These are phyloP conservation scores for Podaxis carcinomalis DNA, from an alignment of 768 basidiomycete genomes.

Conservation along the genomic window DNA sequence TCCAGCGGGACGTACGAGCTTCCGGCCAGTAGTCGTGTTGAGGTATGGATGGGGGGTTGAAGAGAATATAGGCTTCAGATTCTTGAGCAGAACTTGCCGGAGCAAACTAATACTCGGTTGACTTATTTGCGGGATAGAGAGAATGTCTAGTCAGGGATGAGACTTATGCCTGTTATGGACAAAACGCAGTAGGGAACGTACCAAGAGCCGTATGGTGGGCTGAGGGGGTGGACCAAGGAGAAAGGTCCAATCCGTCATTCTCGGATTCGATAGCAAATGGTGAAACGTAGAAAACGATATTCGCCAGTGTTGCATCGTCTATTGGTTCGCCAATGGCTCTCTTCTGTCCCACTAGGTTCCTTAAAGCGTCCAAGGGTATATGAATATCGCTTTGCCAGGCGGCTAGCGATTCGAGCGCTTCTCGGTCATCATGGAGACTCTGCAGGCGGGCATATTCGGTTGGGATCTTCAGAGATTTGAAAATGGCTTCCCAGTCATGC, in stretches of 20 bases:
- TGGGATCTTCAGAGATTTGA: not conserved
- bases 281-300: constrained; percentile 2
- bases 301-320: not conserved
- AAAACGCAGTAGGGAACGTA: not conserved
- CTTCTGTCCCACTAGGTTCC: not conserved
- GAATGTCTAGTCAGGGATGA: constrained; percentile 1
- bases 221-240: not conserved
- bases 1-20: constrained; percentile 56
- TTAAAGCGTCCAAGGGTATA: not conserved
- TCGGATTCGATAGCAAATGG: constrained; percentile 3
- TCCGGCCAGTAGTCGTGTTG: constrained; percentile 60
- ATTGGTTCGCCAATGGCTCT: not conserved
- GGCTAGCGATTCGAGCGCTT: not conserved
- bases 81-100: constrained; percentile 40
- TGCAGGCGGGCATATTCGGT: not conserved
- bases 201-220: constrained; percentile 3
- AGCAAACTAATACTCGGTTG: constrained; percentile 19
- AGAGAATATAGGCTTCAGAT: constrained; percentile 62
- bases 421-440: not conserved
- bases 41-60: constrained; percentile 66
- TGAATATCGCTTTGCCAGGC: not conserved
- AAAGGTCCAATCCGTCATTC: not conserved
- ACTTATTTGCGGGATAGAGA: constrained; percentile 13
- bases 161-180: not conserved
- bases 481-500: not conserved